phyloP scores from a whole-genome alignment of 23 red algal genomes.

The Gracilaria gracilis region DNA sequence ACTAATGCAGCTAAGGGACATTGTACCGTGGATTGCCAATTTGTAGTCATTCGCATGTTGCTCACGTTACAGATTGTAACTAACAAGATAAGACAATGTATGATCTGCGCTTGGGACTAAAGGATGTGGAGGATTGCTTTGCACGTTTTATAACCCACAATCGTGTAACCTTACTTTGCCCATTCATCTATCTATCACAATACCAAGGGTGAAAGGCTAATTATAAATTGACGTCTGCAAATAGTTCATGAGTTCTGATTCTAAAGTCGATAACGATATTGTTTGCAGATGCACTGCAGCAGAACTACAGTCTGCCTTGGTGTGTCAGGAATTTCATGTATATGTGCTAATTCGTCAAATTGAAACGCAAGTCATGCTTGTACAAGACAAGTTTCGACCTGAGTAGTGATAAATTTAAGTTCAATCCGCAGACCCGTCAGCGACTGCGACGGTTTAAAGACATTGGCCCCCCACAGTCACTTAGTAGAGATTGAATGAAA shows the following conservation, averaged over 20 bases:
- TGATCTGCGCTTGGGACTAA: no score
- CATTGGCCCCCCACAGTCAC: neutral
- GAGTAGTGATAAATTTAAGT: neutral
- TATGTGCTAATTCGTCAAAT: neutral
- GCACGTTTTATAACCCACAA: no score
- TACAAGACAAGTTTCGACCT: neutral
- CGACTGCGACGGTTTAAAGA: neutral
- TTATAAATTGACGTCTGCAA: neutral
- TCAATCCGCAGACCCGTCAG: neutral
- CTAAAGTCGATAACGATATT: conserved; percentile 7
- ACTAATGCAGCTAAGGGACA: no score
- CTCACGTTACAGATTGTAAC: no score
- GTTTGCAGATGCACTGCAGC: conserved; percentile 9
- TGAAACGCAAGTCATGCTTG: neutral
- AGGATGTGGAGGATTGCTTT: no score
- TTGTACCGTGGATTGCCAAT: no score
- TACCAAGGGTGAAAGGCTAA: no score
- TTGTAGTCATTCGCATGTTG: no score
- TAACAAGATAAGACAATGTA: no score
- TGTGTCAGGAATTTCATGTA: conserved; percentile 3
- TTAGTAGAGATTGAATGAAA: neutral
- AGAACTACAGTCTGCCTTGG: neutral
- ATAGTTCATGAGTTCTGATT: neutral
- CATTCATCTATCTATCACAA: no score
- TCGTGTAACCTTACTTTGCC: neutral